A percentile compares a stretch with the other conserved stretches of the same genome.
Conservation (phyloP, 495 filamentous ascomycete genomes). For the Aspergillus biplanus region DNA sequence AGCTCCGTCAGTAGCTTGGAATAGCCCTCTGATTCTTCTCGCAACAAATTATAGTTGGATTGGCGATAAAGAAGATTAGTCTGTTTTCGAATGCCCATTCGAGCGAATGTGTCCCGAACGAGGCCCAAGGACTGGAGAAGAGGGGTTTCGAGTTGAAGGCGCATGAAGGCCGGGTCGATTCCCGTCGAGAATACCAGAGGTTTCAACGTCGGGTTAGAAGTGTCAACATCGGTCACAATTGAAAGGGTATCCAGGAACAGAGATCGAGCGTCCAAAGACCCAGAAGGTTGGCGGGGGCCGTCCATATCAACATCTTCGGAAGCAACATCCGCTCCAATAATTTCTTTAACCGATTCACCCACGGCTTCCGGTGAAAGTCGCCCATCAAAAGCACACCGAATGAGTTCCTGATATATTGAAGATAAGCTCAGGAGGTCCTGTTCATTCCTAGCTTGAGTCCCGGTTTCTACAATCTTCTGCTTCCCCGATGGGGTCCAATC, state of each 20-base stretch:
- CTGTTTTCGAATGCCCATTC: constrained; percentile 80
- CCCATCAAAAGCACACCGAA: constrained; percentile 71
- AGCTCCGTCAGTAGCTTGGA: constrained; percentile 86
- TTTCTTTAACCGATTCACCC: constrained; percentile 73
- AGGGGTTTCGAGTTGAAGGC: constrained; percentile 77
- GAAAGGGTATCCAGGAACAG: constrained; percentile 84
- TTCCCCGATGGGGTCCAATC: constrained; percentile 56
- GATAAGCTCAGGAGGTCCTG: constrained; percentile 68
- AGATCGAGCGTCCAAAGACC: constrained; percentile 60
- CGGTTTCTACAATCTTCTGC: constrained; percentile 48
- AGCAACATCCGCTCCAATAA: constrained; percentile 61
- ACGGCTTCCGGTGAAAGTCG: constrained; percentile 67
- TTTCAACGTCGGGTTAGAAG: constrained; percentile 46
- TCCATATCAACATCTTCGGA: constrained; percentile 46
- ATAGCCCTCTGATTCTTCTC: constrained; percentile 96
- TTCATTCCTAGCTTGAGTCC: constrained; percentile 58
- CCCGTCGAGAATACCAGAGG: constrained; percentile 68
- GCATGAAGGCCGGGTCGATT: constrained; percentile 72
- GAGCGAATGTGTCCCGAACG: constrained; percentile 81
- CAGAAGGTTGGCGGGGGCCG: constrained; percentile 30
- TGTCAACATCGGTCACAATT: constrained; percentile 69
- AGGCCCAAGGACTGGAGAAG: constrained; percentile 75
- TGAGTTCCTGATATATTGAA: constrained; percentile 82
- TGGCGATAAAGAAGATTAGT: constrained; percentile 94
- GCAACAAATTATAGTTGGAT: constrained; percentile 91